Evolutionary conservation across 2,329 filamentous ascomycete genomes (phyloP).

Genomic region (Fusarium cyanostomum): DNA sequence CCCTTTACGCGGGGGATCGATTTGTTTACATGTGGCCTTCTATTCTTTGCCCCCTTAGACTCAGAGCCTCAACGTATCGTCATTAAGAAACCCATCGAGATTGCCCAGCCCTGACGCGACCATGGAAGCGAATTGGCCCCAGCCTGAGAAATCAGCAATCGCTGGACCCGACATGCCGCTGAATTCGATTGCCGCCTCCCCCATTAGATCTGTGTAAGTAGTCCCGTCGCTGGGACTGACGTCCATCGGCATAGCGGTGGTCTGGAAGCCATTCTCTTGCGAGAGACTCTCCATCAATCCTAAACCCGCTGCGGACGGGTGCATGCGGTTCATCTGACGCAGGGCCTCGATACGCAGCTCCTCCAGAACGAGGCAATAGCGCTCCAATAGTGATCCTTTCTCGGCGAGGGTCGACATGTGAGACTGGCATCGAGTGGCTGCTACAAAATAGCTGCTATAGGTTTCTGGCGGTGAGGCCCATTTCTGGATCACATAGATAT

Average conservation of each 20-base stretch:
- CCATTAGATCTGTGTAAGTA: slow-evolving; percentile 36
- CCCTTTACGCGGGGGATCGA: too few relatives aligned
- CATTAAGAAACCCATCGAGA: slow-evolving; percentile 36
- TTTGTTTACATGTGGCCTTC: too few relatives aligned
- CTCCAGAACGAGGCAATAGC: slow-evolving; percentile 38
- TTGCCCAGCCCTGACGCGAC: slow-evolving; percentile 41
- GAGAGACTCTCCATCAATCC: neutral
- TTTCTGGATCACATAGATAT: slow-evolving; percentile 42
- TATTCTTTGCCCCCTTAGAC: too few relatives aligned
- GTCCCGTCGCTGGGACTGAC: slow-evolving; percentile 26
- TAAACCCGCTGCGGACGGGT: slow-evolving; percentile 18
- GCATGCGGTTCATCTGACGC: slow-evolving; percentile 33
- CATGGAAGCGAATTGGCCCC: slow-evolving; percentile 41
- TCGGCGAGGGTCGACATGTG: slow-evolving; percentile 39
- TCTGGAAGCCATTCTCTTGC: slow-evolving; percentile 25
- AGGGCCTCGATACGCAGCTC: slow-evolving; percentile 37
- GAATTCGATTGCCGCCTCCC: slow-evolving; percentile 34
- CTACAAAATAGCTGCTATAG: slow-evolving; percentile 31
- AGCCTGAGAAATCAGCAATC: slow-evolving; percentile 33
- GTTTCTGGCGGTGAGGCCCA: slow-evolving; percentile 32
- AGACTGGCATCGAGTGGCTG: slow-evolving; percentile 33
- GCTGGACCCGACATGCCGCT: slow-evolving; percentile 33
- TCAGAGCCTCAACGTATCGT: slow-evolving; percentile 32
- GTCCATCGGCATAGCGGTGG: slow-evolving; percentile 8
- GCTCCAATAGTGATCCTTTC: slow-evolving; percentile 35